Base-by-base conservation (phyloP, 1,284 basidiomycete species). In the Pulveroboletus sp. region DNA sequence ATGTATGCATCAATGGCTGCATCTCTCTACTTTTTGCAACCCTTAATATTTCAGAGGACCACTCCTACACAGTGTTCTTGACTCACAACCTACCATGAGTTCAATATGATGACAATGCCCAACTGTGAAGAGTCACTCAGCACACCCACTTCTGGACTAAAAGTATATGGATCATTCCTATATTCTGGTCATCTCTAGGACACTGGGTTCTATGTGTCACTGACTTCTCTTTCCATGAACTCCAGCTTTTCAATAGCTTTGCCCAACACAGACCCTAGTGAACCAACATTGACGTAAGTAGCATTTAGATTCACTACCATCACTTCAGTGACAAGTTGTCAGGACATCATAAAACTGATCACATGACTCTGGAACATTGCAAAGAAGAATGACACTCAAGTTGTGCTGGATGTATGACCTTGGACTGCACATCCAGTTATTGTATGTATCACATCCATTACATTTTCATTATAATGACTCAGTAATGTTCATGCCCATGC, bases 161-260 rank as follows among this genome's bases (percentile, higher is more conserved):
- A 10, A 10, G 40, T 10, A n/a, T 39, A 3, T 55, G 47, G 47
- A 62, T 64, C 14, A 18, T 63, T 3, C 62, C 59, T 0, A 57
- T 63, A 33, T 2, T 31, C 39, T 15, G n/a, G 17, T 28, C n/a
- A 7, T 36, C n/a, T 6, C 7, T 20, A 10, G 22, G 46, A n/a
- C 59, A 64, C 18, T 64, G 59, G 61, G 57, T 64, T 2, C 31
- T 60, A 0, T 62, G 53, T 24, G 31, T 52, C 22, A 22, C 36
- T 11, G 20, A 46, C 12, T 15, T 60, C 12, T 31, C 29, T 31
- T 31, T 7, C 10, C n/a, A 31, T 5, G n/a, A 45, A 43, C 42
- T 62, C 18, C 46, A 45, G 1, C 40, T 63, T 11, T 63, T 63
- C 33, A 52, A 63, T 26, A 62, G 62, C 35, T 26, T 62, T 1